Evolutionary conservation across 2,329 filamentous ascomycete species (phyloP).

Genomic region (Colletotrichum filicis): DNA sequence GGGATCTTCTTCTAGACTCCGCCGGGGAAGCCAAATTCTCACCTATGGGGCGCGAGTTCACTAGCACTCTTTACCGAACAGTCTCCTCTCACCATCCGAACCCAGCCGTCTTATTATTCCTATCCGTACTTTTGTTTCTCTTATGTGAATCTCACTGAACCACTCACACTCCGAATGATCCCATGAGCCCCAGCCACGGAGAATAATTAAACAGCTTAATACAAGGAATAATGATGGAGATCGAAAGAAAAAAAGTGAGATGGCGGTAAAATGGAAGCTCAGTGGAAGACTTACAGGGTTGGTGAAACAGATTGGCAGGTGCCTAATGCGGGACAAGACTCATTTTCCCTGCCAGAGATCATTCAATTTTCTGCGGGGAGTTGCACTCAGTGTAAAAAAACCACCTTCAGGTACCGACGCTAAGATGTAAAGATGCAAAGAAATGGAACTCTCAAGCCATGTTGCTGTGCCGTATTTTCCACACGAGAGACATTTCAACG

Average conservation of each 20-base stretch:
- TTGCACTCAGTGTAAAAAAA: neutral
- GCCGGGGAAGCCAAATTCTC: neutral
- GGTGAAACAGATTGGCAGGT: conserved; percentile 8
- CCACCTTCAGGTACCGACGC: neutral
- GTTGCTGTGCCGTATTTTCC: neutral
- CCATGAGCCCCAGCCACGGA: neutral
- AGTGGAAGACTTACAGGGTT: neutral
- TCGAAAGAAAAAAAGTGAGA: neutral
- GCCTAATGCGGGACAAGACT: conserved; percentile 1
- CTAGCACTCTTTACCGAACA: neutral
- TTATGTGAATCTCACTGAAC: neutral
- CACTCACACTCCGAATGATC: neutral
- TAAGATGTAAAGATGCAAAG: neutral
- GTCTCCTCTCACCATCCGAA: neutral
- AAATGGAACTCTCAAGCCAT: neutral
- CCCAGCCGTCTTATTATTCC: neutral
- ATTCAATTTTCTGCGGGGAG: neutral
- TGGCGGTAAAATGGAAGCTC: neutral
- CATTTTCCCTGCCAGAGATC: neutral
- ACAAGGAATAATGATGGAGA: neutral
- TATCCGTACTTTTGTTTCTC: neutral
- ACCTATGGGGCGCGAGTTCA: neutral
- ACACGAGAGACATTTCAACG: neutral
- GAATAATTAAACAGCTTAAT: neutral
- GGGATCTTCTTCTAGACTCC: neutral